Evolutionary conservation across 352 stramenopile genomes (phyloP), one percentile per base, ranked within the genome.

Genomic region (Phytophthora fragariae): DNA sequence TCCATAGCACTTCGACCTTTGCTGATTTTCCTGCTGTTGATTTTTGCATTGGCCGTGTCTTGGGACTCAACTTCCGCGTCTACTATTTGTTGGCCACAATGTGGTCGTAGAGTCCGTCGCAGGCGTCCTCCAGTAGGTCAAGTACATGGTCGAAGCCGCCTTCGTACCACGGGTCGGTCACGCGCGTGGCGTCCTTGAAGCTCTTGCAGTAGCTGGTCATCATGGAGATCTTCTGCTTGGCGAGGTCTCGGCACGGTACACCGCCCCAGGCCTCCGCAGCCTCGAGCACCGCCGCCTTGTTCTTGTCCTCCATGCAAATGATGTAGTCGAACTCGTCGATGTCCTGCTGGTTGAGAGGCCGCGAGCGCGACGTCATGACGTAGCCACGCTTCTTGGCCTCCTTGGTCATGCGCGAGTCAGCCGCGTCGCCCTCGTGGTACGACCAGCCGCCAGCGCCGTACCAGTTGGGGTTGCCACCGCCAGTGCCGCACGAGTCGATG

Each of bases 141-240:
- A 98, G 70, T 31, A 98, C 92, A 50, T 90, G 83, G 68, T 97
- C 92, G 57, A 98, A 97, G 19, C 91, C 92, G n/a, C 89, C 91
- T 87, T 94, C 88, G 70, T 96, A 96, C 85, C 86, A 95, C 56
- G 91, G 88, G 35, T 96, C 89, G 0, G 91, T 88, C 9, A 97
- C 88, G 27, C 83, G 84, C 59, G 62, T 91, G 39, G 77, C 81
- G 10, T 68, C 64, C 44, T 77, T 85, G 68, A 94, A 93, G 54
- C 68, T 84, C 37, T 80, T 88, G 77, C 92, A 97, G 68, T 94
- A 97, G 65, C 70, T 57, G 29, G 82, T 93, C 91, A 97, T 97
- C 77, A 92, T 92, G 55, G 80, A 86, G 21, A 93, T 85, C 80
- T 94, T 96, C 50, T 72, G 41, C 15, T 83, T 76, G 17, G 87